Evolutionary conservation across 2,329 filamentous ascomycete species (phyloP).

Genomic region (Diaporthe batatas): DNA sequence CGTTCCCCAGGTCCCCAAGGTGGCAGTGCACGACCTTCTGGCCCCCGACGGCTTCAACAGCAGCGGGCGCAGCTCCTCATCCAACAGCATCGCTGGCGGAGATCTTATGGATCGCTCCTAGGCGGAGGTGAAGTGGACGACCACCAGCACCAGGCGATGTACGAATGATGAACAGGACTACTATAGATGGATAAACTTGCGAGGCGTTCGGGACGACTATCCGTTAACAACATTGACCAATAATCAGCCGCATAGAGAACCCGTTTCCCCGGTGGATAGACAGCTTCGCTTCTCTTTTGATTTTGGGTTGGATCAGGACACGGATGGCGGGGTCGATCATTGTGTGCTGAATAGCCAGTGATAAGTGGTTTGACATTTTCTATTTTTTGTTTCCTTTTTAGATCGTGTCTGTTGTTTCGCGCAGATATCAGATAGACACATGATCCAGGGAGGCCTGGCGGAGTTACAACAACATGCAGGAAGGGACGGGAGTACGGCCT

Average conservation of each 20-base stretch:
- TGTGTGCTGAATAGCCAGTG: background rate
- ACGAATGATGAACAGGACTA: conserved; percentile 42
- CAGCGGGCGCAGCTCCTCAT: conserved; percentile 82
- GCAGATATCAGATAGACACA: conserved; percentile 25
- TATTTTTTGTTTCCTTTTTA: conserved; percentile 21
- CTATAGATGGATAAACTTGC: conserved; percentile 43
- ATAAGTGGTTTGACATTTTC: conserved; percentile 10
- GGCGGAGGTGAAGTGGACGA: conserved; percentile 23
- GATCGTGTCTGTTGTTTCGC: conserved; percentile 4
- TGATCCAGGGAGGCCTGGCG: conserved; percentile 16
- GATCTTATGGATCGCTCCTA: conserved; percentile 70
- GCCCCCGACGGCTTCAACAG: conserved; percentile 76
- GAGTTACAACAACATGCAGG: conserved; percentile 1
- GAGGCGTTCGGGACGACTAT: conserved; percentile 42
- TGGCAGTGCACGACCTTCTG: conserved; percentile 87
- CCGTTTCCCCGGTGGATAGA: conserved; percentile 36
- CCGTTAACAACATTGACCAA: conserved; percentile 37
- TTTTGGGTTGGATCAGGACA: conserved; percentile 24
- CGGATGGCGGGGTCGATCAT: conserved; percentile 1
- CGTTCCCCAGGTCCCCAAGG: conserved; percentile 90
- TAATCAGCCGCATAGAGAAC: conserved; percentile 37
- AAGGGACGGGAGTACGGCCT: conserved; percentile 4
- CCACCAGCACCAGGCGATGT: conserved; percentile 32
- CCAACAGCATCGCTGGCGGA: conserved; percentile 81
- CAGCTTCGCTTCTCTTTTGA: conserved; percentile 21